Evolutionary conservation across 1,139 yeast genomes (phyloP), one percentile per base, ranked within the genome.

Genomic region (Suhomyces yuchorum): DNA sequence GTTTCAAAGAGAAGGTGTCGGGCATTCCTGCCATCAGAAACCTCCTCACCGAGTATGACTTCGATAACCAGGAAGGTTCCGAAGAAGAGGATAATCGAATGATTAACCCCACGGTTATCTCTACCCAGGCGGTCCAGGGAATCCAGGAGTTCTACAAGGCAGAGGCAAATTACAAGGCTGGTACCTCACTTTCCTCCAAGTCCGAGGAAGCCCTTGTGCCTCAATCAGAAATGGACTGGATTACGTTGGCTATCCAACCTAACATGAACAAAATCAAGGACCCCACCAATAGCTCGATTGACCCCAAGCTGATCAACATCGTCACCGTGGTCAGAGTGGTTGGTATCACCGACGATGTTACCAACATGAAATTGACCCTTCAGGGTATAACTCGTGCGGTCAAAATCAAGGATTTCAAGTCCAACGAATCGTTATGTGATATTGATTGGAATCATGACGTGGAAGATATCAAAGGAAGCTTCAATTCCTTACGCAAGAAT

Each of bases 241-340:
- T 75, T 47, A 67, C 72, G 4, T 58, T 76, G 50, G 78, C 77
- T 1, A 59, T 79, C 22, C 62, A 59, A 4, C 80, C 74, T 49
- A 73, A 81, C 61, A 56, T 67, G 60, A 65, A 55, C 44, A 74
- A 63, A 66, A 74, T 66, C 48, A 61, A 59, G 42, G 60, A 59
- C 28, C 70, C 71, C 2, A 22, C 46, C 50, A 43, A 59, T 11
- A 47, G 50, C 22, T 46, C 49, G 14, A 48, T 54, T 4, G 55
- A 53, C 18, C 54, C 52, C 2, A 42, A 49, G 17, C 42, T 47
- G 52, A 8, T 58, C 60, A 58, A 65, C 11, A 68, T 68, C 2
- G 76, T 73, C 8, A 81, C 86, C 0, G 60, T 82, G 3, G 77
- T 78, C 11, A 67, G 79, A 49, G 71, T 83, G 11, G 73, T 76